Evolutionary conservation across 345 rosid species (phyloP).

Genomic region (Melaleuca alternifolia): DNA sequence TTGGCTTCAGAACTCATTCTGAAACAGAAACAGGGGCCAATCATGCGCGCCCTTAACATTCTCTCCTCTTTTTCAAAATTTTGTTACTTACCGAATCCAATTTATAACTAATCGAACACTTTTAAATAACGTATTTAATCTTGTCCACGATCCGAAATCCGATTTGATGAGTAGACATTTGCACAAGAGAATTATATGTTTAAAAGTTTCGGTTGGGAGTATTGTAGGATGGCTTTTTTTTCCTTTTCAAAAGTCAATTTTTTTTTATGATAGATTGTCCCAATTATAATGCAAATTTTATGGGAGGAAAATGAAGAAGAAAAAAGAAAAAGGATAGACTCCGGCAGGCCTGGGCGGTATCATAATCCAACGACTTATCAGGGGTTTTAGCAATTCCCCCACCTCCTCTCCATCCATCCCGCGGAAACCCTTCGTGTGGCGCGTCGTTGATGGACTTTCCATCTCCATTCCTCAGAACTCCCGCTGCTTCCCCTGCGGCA

Average conservation of each 20-base stretch:
- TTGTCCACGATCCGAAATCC: neutral
- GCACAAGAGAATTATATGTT: neutral
- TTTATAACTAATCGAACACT: neutral
- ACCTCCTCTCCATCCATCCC: neutral
- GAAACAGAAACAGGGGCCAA: too few relatives aligned
- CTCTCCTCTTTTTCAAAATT: neutral
- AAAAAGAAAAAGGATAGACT: neutral
- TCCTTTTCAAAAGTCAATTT: neutral
- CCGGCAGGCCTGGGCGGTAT: neutral
- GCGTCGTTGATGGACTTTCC: slow-evolving; percentile 25
- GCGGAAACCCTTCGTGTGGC: neutral
- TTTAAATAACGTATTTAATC: neutral
- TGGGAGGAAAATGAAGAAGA: neutral
- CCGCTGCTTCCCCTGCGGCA: neutral
- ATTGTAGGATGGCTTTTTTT: neutral
- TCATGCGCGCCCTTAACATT: too few relatives aligned
- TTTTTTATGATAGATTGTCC: neutral
- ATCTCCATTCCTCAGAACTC: slow-evolving; percentile 7
- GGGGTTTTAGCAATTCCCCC: neutral
- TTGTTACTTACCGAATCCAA: neutral
- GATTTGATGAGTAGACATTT: neutral
- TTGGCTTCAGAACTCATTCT: too few relatives aligned
- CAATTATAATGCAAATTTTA: neutral
- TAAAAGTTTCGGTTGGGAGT: neutral
- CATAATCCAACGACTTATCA: neutral